These are phyloP conservation scores for Torrubiellomyces zombiae DNA, from an alignment of 2,329 filamentous ascomycete species.

Conservation along the genomic window DNA sequence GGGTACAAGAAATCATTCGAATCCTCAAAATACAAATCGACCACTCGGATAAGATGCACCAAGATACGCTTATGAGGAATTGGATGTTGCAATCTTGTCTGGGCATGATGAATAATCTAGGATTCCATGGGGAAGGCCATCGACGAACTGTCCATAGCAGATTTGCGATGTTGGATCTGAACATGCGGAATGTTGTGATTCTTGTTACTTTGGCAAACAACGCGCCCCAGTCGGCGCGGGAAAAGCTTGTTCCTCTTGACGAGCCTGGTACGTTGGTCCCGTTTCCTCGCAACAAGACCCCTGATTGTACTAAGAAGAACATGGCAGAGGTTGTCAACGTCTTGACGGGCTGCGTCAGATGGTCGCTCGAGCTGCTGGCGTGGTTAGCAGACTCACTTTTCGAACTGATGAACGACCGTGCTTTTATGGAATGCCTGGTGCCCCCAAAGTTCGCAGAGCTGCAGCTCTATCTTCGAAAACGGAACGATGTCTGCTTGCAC, in stretches of 20 bases:
- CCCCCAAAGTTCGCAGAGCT: conserved; percentile 31
- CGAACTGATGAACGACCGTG: conserved; percentile 32
- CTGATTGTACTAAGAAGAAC: conserved; percentile 5
- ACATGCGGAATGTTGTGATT: conserved; percentile 55
- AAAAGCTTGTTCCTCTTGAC: conserved; percentile 41
- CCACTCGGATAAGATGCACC: conserved; percentile 58
- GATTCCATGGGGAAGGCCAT: conserved; percentile 47
- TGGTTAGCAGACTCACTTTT: conserved; percentile 46
- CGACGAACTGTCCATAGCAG: conserved; percentile 52
- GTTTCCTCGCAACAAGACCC: not conserved
- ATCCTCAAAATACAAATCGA: conserved; percentile 62
- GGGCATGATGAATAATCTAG: conserved; percentile 63
- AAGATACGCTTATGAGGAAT: conserved; percentile 60
- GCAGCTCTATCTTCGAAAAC: conserved; percentile 31
- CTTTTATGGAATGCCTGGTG: conserved; percentile 33
- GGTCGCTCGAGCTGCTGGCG: conserved; percentile 56
- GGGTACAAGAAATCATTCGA: conserved; percentile 49
- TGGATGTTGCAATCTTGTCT: conserved; percentile 57
- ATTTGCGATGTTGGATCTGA: conserved; percentile 57
- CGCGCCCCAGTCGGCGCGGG: conserved; percentile 33
- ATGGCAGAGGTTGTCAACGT: conserved; percentile 52
- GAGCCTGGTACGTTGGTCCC: conserved; percentile 33
- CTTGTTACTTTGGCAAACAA: conserved; percentile 48
- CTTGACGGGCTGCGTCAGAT: conserved; percentile 58
- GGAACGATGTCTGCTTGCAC: conserved; percentile 42